A percentile compares a stretch with the other conserved stretches of the same genome.
phyloP scores from a whole-genome alignment of 1,284 basidiomycete species.

The Inonotus hispidus region DNA sequence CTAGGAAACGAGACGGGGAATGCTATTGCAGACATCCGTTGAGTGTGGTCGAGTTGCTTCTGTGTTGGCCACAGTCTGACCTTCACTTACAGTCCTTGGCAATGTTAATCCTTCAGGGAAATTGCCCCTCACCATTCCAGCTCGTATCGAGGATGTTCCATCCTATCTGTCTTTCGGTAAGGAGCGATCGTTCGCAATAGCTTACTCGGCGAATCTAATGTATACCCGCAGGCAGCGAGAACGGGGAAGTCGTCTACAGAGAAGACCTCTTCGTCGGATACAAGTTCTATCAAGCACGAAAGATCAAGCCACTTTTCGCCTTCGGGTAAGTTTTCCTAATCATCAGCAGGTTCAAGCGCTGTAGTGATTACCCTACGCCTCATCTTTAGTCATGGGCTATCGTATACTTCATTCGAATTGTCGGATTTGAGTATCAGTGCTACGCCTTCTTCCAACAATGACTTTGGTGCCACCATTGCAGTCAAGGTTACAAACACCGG shows the following conservation, averaged over 20 bases:
- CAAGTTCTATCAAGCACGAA: constrained; percentile 58
- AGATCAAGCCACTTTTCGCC: constrained; percentile 55
- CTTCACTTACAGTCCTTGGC: constrained; percentile 45
- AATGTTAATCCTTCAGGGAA: constrained; percentile 67
- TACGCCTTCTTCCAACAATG: constrained; percentile 26
- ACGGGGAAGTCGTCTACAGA: constrained; percentile 59
- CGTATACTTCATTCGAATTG: constrained; percentile 65
- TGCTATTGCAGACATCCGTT: constrained; percentile 59
- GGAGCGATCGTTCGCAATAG: neutral
- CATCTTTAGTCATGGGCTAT: constrained; percentile 55
- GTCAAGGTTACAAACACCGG: constrained; percentile 57
- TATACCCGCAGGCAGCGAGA: constrained; percentile 37
- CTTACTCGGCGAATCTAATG: too few relatives aligned
- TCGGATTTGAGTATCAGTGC: constrained; percentile 37
- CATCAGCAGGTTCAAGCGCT: neutral
- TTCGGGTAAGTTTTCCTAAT: constrained; percentile 49
- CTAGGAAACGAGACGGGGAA: constrained; percentile 74
- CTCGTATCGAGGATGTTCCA: constrained; percentile 58
- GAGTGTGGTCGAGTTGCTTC: neutral
- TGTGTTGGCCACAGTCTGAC: neutral
- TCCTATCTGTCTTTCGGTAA: constrained; percentile 48
- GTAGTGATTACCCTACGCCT: constrained; percentile 1
- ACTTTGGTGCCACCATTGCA: constrained; percentile 35
- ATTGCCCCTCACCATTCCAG: constrained; percentile 65
- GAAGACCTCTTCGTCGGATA: constrained; percentile 71